These are phyloP conservation scores for Exophiala oligosperma DNA, from an alignment of 2,329 filamentous ascomycete species.

Conservation along the genomic window DNA sequence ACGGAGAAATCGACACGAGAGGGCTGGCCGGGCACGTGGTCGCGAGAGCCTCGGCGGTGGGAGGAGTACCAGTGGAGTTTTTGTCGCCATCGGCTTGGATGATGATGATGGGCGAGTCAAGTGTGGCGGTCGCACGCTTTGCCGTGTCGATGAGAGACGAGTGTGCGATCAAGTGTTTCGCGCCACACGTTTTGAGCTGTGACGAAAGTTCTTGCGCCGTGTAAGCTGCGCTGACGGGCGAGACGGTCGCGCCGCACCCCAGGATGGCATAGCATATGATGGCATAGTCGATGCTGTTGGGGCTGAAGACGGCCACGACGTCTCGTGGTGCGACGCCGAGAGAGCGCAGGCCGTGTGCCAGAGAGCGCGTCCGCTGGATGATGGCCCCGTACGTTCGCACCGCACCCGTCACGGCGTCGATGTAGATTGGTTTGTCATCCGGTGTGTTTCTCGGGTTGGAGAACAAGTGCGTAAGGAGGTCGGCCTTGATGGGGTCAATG, in stretches of 20 bases:
- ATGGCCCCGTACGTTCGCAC: slow-evolving; percentile 16
- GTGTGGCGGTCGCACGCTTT: slow-evolving; percentile 59
- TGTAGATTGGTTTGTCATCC: slow-evolving; percentile 19
- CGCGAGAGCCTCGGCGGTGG: slow-evolving; percentile 19
- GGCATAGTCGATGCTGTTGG: slow-evolving; percentile 83
- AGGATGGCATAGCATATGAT: slow-evolving; percentile 73
- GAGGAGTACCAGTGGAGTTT: slow-evolving; percentile 66
- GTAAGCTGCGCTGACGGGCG: slow-evolving; percentile 84
- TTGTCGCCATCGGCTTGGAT: slow-evolving; percentile 65
- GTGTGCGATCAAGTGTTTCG: slow-evolving; percentile 75
- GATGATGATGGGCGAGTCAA: slow-evolving; percentile 5
- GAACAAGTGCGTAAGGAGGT: slow-evolving; percentile 18
- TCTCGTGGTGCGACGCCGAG: slow-evolving; percentile 49
- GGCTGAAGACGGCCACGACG: slow-evolving; percentile 62
- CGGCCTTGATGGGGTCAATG: slow-evolving; percentile 15
- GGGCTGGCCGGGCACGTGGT: slow-evolving; percentile 11
- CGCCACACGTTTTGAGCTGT: slow-evolving; percentile 76
- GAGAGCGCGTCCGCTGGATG: slow-evolving; percentile 13
- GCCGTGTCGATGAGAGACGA: slow-evolving; percentile 64
- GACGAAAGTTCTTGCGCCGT: slow-evolving; percentile 79
- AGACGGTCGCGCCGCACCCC: slow-evolving; percentile 79
- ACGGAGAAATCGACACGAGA: slow-evolving; percentile 62
- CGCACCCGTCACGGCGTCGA: slow-evolving; percentile 19
- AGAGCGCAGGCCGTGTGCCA: slow-evolving; percentile 18
- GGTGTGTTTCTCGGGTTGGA: slow-evolving; percentile 21